Base-by-base conservation (phyloP, 139 green algal species). In the Chlamydomonas sphaeroides region DNA sequence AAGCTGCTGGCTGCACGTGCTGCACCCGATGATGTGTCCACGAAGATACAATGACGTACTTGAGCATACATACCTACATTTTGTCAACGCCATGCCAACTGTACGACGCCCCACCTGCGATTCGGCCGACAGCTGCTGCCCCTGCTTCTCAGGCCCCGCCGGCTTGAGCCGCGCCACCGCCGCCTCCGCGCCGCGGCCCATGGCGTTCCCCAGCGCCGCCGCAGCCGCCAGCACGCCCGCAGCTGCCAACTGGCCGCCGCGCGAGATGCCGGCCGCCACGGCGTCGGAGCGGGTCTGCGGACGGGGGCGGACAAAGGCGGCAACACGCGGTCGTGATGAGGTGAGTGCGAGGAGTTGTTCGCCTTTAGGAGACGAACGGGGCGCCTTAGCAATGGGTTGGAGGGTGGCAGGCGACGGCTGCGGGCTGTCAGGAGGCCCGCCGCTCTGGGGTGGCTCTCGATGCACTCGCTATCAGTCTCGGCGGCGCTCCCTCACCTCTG, bases 201-300 rank as follows among this genome's bases (percentile, higher is more conserved):
- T 28, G 28, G 57, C 73, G 23, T 7, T 38, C 20, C 73, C 73
- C 56, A 62, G 53, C 56, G 26, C 41, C 17, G 17, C 32, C 30
- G 73, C 73, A 56, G 39, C 57, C 56, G 57, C 57, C 38, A 80
- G 56, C 38, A 80, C 57, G 0, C 73, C 73, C 39, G 73, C 73
- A 56, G 73, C 73, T 30, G 73, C 73, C 56, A 80, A 2, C 56
- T 80, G 73, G 15, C 73, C 73, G 30, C 73, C 73, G 5, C 57
- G 38, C 57, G 69, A 57, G 28, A 80, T 25, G 1, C 73, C 73
- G 15, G 56, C 38, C 5, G 73, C 73, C 5, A 80, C 2, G 26
- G 28, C 30, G 57, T 80, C 73, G 14, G 73, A 15, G 2, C 35
- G 35, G 59, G 59, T 39, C 30, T 3, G 4, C 10, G 59, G 0